phyloP scores from a whole-genome alignment of 2,329 filamentous ascomycete genomes.

The Sporothrix dimorphospora region DNA sequence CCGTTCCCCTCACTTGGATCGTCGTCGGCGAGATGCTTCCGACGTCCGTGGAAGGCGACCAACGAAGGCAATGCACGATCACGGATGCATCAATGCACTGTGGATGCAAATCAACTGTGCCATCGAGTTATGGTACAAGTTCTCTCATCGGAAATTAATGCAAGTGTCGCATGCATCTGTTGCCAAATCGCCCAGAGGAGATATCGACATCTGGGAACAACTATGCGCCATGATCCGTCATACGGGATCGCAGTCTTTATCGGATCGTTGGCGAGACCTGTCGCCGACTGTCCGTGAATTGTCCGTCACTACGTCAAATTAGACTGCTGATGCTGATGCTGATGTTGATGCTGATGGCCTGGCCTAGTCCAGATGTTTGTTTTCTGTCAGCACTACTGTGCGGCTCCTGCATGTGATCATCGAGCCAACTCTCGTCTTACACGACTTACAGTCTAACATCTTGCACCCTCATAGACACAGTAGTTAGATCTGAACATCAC shows the following conservation, averaged over 20 bases:
- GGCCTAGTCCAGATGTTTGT: background rate
- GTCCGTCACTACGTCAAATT: background rate
- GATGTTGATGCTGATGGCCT: background rate
- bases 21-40: conserved; percentile 15
- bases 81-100: too few relatives aligned
- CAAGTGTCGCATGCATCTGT: background rate
- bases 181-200: background rate
- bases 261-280: background rate
- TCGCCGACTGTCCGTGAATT: background rate
- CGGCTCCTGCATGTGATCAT: background rate
- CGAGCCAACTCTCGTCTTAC: too few relatives aligned
- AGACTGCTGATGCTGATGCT: background rate
- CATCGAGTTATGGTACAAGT: background rate
- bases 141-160: background rate
- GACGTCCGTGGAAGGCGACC: background rate
- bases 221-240: background rate
- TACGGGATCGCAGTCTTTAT: background rate
- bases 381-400: background rate
- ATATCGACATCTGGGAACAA: background rate
- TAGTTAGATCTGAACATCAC: background rate
- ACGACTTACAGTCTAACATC: background rate
- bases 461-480: background rate
- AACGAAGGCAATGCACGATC: too few relatives aligned
- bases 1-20: conserved; percentile 4
- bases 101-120: background rate